Base-by-base conservation (phyloP, 2,329 filamentous ascomycete species). In the Neoarthrinium moseri region DNA sequence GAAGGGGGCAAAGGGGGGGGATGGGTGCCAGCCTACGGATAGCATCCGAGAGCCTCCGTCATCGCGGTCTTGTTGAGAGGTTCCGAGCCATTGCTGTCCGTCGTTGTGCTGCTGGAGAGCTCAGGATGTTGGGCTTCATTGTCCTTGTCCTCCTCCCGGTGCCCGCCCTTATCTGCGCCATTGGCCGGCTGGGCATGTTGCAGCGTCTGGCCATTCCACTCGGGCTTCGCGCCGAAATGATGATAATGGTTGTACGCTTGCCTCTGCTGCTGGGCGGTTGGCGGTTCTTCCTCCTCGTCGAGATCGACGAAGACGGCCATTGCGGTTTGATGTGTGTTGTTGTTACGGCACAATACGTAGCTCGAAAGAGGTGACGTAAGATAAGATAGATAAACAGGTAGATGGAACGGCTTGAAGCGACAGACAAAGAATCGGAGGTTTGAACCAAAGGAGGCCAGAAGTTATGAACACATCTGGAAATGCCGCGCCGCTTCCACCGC, bases 41-140 rank as follows among this genome's bases (percentile, higher is more conserved):
- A 86, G 71, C 81, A 84, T 65, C 78, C 79, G 65, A 86, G 68
- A 62, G 80, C 79, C 61, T 77, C 74, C 52, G 80, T 79, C 68
- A 83, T 77, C 56, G 72, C 70, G 69, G 78, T 82, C 63, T 73
- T 65, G 57, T 83, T 83, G 45, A 71, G 77, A 60, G 58, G 15
- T 13, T 33, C 24, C 30, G 41, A 24, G 32, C 11, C 22, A 17
- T 27, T 27, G 41, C 18, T 21, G n/a, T n/a, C n/a, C n/a, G n/a
- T n/a, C n/a, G n/a, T n/a, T 13, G 17, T 43, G 29, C 29, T 43
- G 39, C 15, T 43, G 29, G 39, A 43, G 39, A 43, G 39, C 39
- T 43, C 39, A 43, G 32, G 32, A 12, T 34, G 17, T 33, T 43
- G 22, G 15, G n/a, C 22, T 33, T 47, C 26, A 20, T 38, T 15